Conservation (phyloP, 2,329 filamentous ascomycete species). For the Fusarium sp. region DNA sequence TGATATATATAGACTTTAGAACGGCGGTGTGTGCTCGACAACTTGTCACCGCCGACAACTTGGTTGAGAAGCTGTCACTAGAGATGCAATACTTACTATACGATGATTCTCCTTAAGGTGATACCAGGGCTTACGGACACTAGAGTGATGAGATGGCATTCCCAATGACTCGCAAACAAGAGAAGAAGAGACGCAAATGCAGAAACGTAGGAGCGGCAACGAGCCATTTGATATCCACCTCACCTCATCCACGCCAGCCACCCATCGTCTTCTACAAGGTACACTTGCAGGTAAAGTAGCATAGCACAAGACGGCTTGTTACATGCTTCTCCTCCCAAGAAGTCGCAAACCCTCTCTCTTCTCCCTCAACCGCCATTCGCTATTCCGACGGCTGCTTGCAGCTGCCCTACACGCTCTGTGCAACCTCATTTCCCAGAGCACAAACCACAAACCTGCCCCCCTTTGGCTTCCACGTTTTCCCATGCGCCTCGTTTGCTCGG, state of each 20-base stretch:
- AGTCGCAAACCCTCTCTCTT: not conserved
- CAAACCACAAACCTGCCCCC: constrained; percentile 8
- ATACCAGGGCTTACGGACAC: not conserved
- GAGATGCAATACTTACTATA: not conserved
- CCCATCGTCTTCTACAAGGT: not conserved
- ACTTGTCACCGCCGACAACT: not conserved
- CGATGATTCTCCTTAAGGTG: not conserved
- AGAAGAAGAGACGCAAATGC: not conserved
- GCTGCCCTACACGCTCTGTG: constrained; percentile 28
- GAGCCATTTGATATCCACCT: not conserved
- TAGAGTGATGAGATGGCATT: not conserved
- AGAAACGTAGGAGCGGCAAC: constrained; percentile 1
- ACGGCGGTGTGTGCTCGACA: not conserved
- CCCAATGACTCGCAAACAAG: not conserved
- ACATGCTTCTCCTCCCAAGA: constrained; percentile 18
- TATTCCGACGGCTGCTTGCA: constrained; percentile 32
- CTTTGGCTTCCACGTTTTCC: constrained; percentile 26
- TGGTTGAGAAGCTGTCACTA: not conserved
- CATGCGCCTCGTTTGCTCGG: constrained; percentile 18
- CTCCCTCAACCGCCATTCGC: constrained; percentile 15
- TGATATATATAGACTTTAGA: not conserved
- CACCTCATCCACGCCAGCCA: not conserved
- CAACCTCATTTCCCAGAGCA: constrained; percentile 32
- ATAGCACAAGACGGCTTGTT: constrained; percentile 29
- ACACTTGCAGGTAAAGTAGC: not conserved